Conservation (phyloP, 176 grass and related monocot species). For the Oryza longistaminata region DNA sequence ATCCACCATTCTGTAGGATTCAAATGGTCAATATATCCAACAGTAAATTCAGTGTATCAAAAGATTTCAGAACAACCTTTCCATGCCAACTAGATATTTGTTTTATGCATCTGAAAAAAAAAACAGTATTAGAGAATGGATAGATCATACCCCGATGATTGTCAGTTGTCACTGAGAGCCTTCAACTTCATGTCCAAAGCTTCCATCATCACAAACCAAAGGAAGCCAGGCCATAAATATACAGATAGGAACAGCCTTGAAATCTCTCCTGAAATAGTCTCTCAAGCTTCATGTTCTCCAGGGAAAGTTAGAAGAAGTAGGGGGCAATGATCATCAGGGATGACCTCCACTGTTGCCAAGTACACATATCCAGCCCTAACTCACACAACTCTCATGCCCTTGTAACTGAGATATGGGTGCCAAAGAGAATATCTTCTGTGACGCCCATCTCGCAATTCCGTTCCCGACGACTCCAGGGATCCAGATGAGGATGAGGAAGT, state of each 20-base stretch:
- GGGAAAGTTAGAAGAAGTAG: slow-evolving; percentile 1
- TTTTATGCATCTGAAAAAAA: not conserved
- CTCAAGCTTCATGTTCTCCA: not conserved
- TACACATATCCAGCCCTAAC: not conserved
- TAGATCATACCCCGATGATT: not conserved
- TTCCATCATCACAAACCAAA: not conserved
- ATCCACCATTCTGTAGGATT: not conserved
- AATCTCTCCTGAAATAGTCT: not conserved
- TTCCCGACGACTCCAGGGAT: not conserved
- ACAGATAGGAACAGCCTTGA: not conserved
- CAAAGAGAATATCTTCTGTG: not conserved
- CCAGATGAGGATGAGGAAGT: not conserved
- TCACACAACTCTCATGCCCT: not conserved
- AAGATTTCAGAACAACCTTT: not conserved
- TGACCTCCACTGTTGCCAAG: not conserved
- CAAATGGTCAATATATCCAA: not conserved
- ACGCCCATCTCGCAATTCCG: not conserved
- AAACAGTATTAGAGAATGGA: not conserved
- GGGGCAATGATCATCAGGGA: not conserved
- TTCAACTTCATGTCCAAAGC: not conserved
- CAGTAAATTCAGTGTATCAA: not conserved
- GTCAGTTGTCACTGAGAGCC: not conserved
- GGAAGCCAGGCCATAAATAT: not conserved
- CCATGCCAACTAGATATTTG: not conserved
- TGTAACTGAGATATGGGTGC: not conserved